Conservation (phyloP, 1,284 basidiomycete genomes). For the Phenoliferia sp. region DNA sequence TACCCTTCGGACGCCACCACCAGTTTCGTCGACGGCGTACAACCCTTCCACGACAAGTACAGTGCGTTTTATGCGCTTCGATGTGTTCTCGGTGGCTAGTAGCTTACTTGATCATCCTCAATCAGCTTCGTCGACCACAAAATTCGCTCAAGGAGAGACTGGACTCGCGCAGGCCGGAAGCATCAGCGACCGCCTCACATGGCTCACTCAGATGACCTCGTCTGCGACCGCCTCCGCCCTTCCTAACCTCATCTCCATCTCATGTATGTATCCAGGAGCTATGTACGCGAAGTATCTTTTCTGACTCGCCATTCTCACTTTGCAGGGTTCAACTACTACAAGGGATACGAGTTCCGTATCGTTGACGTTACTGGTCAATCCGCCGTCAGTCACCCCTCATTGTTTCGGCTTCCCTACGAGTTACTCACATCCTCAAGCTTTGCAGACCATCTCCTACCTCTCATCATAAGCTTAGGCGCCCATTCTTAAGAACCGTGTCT, state of each 20-base stretch:
- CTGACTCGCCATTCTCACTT: background rate
- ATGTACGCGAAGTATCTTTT: background rate
- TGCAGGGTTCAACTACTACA: conserved; percentile 4
- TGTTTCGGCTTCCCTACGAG: background rate
- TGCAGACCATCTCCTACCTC: no score
- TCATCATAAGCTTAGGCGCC: no score
- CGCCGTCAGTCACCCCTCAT: background rate
- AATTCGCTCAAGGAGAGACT: conserved; percentile 44
- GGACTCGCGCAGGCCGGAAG: conserved; percentile 34
- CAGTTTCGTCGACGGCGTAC: conserved; percentile 38
- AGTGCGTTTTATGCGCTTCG: conserved; percentile 13
- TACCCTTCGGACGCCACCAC: conserved; percentile 10
- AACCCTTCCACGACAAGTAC: conserved; percentile 43
- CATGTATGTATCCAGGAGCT: conserved; percentile 30
- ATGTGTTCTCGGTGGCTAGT: background rate
- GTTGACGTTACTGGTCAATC: conserved; percentile 26
- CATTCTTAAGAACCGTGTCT: no score
- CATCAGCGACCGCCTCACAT: conserved; percentile 34
- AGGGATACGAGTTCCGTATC: conserved; percentile 32
- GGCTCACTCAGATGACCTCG: conserved; percentile 37
- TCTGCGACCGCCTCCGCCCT: conserved; percentile 31
- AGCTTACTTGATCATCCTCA: background rate
- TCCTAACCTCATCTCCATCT: conserved; percentile 37
- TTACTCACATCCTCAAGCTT: no score
- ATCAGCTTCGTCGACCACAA: conserved; percentile 12